phyloP scores from a whole-genome alignment of 768 basidiomycete genomes.

The Termitomyces sp. region DNA sequence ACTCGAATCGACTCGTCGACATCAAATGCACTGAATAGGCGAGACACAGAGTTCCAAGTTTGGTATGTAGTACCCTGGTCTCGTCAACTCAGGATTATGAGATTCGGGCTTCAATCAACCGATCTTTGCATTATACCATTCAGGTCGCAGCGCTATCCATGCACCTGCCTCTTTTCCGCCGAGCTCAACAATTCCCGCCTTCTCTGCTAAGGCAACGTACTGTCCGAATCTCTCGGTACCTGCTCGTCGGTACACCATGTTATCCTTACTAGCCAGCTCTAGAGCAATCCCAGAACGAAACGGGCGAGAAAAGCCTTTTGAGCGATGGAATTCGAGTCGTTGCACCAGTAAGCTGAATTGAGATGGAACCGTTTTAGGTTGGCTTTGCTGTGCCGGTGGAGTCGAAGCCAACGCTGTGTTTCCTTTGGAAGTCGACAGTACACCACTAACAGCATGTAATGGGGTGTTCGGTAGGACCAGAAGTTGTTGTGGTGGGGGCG shows the following conservation, averaged over 20 bases:
- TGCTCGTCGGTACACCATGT: conserved; percentile 31
- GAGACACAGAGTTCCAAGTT: background rate
- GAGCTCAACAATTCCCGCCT: conserved; percentile 33
- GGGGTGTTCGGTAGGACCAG: background rate
- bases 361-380: conserved; percentile 11
- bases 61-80: background rate
- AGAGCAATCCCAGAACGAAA: conserved; percentile 35
- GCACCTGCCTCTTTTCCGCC: conserved; percentile 34
- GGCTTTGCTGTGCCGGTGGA: background rate
- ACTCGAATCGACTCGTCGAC: background rate
- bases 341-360: conserved; percentile 34
- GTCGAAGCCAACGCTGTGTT: background rate
- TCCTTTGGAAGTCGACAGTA: background rate
- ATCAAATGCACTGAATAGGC: background rate
- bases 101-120: background rate
- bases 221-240: conserved; percentile 38
- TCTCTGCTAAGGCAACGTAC: conserved; percentile 36
- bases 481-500: background rate
- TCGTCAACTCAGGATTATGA: background rate
- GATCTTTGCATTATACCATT: conserved; percentile 21
- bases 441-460: background rate
- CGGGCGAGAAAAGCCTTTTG: conserved; percentile 27
- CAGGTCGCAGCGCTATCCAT: conserved; percentile 35
- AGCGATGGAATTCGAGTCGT: conserved; percentile 25
- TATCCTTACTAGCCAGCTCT: conserved; percentile 24